These are phyloP conservation scores for Podospora didyma DNA, from an alignment of 495 filamentous ascomycete genomes.

Conservation along the genomic window DNA sequence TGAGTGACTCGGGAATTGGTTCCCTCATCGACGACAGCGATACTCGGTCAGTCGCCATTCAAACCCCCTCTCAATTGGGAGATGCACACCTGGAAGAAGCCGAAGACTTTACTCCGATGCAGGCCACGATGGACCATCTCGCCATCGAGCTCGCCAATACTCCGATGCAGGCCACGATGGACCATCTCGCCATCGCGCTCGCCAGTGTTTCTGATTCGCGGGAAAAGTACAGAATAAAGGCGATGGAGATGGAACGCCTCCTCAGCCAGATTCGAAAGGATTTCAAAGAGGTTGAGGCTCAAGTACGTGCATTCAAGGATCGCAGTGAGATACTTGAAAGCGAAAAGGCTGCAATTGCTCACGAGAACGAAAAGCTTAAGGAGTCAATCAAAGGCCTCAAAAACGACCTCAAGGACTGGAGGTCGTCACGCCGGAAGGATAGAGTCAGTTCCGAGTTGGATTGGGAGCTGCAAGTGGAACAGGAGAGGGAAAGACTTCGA, in stretches of 20 bases:
- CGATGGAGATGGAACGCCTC: constrained; percentile 44
- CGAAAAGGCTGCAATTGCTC: constrained; percentile 65
- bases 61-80: too few species aligned
- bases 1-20: too few species aligned
- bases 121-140: too few species aligned
- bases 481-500: constrained; percentile 23
- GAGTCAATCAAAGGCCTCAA: constrained; percentile 71
- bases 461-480: constrained; percentile 12
- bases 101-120: too few species aligned
- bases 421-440: constrained; percentile 22
- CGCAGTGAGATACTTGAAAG: constrained; percentile 58
- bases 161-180: too few species aligned
- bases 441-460: constrained; percentile 17
- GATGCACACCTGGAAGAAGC: too few species aligned
- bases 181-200: too few species aligned
- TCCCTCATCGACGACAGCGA: too few species aligned
- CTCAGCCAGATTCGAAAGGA: constrained; percentile 39
- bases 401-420: constrained; percentile 64
- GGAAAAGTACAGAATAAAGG: constrained; percentile 23
- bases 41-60: too few species aligned
- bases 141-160: too few species aligned
- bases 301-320: constrained; percentile 77
- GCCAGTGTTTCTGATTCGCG: constrained; percentile 3
- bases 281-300: constrained; percentile 71
- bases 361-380: constrained; percentile 84